These are phyloP conservation scores for Sarocladium strictum DNA, from an alignment of 2,329 filamentous ascomycete genomes.

Conservation along the genomic window DNA sequence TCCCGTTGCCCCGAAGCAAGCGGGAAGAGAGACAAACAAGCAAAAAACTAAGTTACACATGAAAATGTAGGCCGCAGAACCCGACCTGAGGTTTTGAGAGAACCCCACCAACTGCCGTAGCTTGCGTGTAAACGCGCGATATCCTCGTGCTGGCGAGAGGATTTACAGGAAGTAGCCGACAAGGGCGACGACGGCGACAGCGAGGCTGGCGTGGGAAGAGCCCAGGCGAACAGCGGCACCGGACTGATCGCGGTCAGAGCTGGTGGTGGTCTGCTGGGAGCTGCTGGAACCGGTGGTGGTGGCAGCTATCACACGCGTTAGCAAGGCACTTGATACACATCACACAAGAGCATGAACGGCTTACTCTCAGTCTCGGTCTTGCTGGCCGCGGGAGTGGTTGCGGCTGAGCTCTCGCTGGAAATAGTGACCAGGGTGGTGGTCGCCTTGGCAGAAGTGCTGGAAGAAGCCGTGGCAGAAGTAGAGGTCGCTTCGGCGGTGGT, in stretches of 20 bases:
- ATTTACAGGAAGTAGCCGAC: slow-evolving; percentile 25
- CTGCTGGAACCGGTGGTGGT: slow-evolving; percentile 7
- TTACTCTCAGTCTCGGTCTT: slow-evolving; percentile 7
- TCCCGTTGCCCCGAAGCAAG: neutral
- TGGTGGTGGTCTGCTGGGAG: neutral
- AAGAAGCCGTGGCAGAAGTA: slow-evolving; percentile 10
- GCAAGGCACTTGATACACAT: too few species aligned
- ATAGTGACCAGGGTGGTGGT: slow-evolving; percentile 10
- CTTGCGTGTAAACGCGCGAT: neutral
- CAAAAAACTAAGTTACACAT: slow-evolving; percentile 7
- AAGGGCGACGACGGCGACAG: slow-evolving; percentile 27
- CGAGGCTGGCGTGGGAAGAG: slow-evolving; percentile 26
- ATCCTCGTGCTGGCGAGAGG: neutral
- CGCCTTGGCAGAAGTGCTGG: slow-evolving; percentile 11
- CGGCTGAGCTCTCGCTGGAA: slow-evolving; percentile 10
- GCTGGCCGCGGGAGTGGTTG: slow-evolving; percentile 10
- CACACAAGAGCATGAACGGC: neutral
- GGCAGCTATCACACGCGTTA: neutral
- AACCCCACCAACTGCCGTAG: neutral
- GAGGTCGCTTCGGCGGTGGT: slow-evolving; percentile 11
- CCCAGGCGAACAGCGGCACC: slow-evolving; percentile 24
- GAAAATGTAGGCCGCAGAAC: slow-evolving; percentile 6
- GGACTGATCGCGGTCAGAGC: slow-evolving; percentile 16
- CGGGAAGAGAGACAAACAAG: neutral
- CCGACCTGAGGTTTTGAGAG: neutral